Conservation (phyloP, 331 rosid genomes). For the Saraca asoca region DNA sequence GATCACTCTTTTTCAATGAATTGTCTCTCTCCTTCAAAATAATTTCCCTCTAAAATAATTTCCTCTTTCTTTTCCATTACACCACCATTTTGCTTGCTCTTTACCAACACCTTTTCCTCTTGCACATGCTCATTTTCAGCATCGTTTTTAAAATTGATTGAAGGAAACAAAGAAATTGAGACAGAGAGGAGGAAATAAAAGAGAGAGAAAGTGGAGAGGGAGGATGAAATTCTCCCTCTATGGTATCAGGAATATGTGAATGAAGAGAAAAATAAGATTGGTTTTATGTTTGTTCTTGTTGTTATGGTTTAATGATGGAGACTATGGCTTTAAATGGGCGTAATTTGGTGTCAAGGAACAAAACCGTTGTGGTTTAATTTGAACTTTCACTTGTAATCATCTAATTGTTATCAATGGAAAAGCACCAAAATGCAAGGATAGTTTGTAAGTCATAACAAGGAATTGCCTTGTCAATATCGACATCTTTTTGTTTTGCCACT, state of each 20-base stretch:
- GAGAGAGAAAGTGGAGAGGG: slow-evolving; percentile 4
- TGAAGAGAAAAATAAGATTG: background rate
- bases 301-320: slow-evolving; percentile 44
- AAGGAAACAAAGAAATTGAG: slow-evolving; percentile 19
- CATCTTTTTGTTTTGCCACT: too few species aligned
- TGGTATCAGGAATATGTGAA: background rate
- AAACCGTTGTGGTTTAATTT: slow-evolving; percentile 26
- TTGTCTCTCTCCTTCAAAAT: too few species aligned
- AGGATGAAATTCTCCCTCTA: slow-evolving; percentile 22
- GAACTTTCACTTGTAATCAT: slow-evolving; percentile 18
- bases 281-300: slow-evolving; percentile 25
- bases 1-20: background rate
- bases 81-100: slow-evolving; percentile 9
- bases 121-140: slow-evolving; percentile 9
- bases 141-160: slow-evolving; percentile 21
- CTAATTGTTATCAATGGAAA: slow-evolving; percentile 29
- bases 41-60: background rate
- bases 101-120: background rate
- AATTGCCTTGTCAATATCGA: too few species aligned
- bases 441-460: background rate
- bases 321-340: slow-evolving; percentile 41
- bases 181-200: background rate
- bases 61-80: slow-evolving; percentile 25
- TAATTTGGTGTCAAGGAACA: slow-evolving; percentile 33
- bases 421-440: too few species aligned